These are phyloP conservation scores for Sporothrix schenckii DNA, from an alignment of 2,329 filamentous ascomycete species.

Conservation along the genomic window DNA sequence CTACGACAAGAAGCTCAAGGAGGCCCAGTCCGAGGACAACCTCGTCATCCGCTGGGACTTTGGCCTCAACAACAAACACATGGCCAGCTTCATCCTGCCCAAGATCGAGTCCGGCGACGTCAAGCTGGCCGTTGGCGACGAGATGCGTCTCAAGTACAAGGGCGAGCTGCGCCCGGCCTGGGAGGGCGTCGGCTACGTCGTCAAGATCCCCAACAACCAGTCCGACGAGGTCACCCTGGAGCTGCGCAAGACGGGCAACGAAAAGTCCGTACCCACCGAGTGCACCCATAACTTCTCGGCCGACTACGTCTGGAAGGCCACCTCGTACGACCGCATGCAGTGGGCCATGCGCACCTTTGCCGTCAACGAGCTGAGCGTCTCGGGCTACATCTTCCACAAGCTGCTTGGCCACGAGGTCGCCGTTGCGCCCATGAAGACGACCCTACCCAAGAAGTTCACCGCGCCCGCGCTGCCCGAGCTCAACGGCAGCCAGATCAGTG, in stretches of 20 bases:
- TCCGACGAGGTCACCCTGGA: constrained; percentile 97
- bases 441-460: constrained; percentile 94
- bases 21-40: constrained; percentile 96
- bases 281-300: constrained; percentile 98
- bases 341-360: constrained; percentile 99
- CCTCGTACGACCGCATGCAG: constrained; percentile 99
- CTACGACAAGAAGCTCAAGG: constrained; percentile 98
- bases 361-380: constrained; percentile 96
- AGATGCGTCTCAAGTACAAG: constrained; percentile 97
- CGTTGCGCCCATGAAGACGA: constrained; percentile 91
- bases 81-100: constrained; percentile 91
- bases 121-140: constrained; percentile 95
- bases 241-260: constrained; percentile 88
- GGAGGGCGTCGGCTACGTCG: constrained; percentile 98
- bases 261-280: constrained; percentile 93
- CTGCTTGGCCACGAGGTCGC: constrained; percentile 94
- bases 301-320: constrained; percentile 99
- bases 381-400: constrained; percentile 97
- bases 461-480: constrained; percentile 92
- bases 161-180: constrained; percentile 88
- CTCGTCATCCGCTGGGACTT: constrained; percentile 92
- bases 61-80: constrained; percentile 94
- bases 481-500: constrained; percentile 93
- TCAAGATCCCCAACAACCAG: constrained; percentile 99
- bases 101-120: constrained; percentile 98